Evolutionary conservation across 768 basidiomycete genomes (phyloP), one percentile per base, ranked within the genome.

Genomic region (Gloeostereum incarnatum): DNA sequence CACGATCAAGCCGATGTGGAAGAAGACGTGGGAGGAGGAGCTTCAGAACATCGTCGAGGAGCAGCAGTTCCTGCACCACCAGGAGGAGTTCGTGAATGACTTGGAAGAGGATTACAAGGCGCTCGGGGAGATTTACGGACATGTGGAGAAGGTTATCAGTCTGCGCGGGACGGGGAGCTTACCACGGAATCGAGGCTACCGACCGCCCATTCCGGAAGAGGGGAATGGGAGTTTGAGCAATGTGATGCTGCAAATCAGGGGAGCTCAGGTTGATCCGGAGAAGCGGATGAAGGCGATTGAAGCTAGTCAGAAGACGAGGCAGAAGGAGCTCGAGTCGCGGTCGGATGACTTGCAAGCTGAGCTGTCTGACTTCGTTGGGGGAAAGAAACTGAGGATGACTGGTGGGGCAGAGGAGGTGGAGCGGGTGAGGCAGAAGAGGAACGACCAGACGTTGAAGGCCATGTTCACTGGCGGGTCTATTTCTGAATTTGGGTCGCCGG

Each of bases 1-100:
- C 49, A 84, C 87, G 8, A 74, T 93, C 51, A 90, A 85, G 52
- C 91, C 94, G 30, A 89, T 88, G 74, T 99, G 94, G 94, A 88
- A 93, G 69, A 91, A 93, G 71, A 97, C 92, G 14, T 99, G 94
- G 94, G 86, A 88, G 52, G 81, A 89, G 53, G 94, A 99, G 62
- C 57, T 99, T 54, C 85, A 90, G 67, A 89, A 90, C 47, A 92
- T 99, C 40, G 85, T 97, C 41, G 92, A 96, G 56, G 94, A 99
- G 57, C 93, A 99, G 55, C 87, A 92, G 49, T 86, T 96, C 65
- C 63, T 97, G 43, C 78, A 75, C 6, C 87, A 96, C 52, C 93
- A 97, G 57, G 88, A 93, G 54, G 90, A 92, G 57, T 75, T 99
- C 56, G 66, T 94, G 41, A 67, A 66, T 35, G 94, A 99, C 52